These are phyloP conservation scores for Globisporangium viniferum DNA, from an alignment of 352 stramenopile genomes.

Conservation along the genomic window DNA sequence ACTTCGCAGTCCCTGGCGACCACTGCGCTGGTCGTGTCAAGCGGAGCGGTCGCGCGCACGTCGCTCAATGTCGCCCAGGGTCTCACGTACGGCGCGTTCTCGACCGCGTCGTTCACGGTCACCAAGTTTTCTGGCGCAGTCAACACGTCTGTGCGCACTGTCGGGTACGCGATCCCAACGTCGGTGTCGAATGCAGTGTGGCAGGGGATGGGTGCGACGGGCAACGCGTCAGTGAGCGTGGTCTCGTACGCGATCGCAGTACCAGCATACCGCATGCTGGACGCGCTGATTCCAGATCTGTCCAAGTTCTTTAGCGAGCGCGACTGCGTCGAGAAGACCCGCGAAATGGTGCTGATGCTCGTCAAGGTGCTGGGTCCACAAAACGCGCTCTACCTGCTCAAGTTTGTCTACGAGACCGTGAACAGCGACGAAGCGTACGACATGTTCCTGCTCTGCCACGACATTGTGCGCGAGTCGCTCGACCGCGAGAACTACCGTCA, in stretches of 20 bases:
- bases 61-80: slow-evolving; percentile 50
- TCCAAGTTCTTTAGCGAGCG: slow-evolving; percentile 46
- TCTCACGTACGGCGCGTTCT: slow-evolving; percentile 46
- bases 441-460: slow-evolving; percentile 58
- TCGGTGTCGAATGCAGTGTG: slow-evolving; percentile 61
- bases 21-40: slow-evolving; percentile 54
- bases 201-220: slow-evolving; percentile 56
- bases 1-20: slow-evolving; percentile 58
- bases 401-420: slow-evolving; percentile 65
- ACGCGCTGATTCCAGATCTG: slow-evolving; percentile 44
- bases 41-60: slow-evolving; percentile 42
- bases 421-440: slow-evolving; percentile 77
- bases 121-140: slow-evolving; percentile 47
- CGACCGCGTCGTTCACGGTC: slow-evolving; percentile 53
- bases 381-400: slow-evolving; percentile 71
- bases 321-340: slow-evolving; percentile 47
- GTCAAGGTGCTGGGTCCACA: slow-evolving; percentile 61
- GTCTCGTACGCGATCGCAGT: slow-evolving; percentile 67
- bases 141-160: slow-evolving; percentile 48
- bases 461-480: slow-evolving; percentile 57
- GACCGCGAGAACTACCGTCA: slow-evolving; percentile 63
- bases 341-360: slow-evolving; percentile 45
- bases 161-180: slow-evolving; percentile 50
- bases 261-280: slow-evolving; percentile 61
- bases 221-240: slow-evolving; percentile 53